These are phyloP conservation scores for Penicillium corylophilum DNA, from an alignment of 2,329 filamentous ascomycete genomes.

Conservation along the genomic window DNA sequence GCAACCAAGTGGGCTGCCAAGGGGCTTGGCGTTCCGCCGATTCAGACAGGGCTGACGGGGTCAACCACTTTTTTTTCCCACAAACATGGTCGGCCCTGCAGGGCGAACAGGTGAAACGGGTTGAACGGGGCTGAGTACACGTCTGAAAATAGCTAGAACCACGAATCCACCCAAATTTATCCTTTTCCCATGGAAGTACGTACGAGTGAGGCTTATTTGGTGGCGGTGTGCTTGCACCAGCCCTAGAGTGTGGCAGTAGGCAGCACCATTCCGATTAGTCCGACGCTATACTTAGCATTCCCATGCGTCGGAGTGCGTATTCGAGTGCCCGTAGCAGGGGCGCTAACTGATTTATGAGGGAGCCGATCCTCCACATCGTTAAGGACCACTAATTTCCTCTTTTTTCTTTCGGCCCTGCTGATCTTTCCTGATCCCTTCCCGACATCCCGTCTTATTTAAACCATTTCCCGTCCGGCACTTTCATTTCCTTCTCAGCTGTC, in stretches of 20 bases:
- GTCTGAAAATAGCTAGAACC: not conserved
- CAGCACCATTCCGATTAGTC: slow-evolving; percentile 21
- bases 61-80: not conserved
- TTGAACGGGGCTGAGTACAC: not conserved
- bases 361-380: slow-evolving; percentile 19
- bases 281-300: slow-evolving; percentile 15
- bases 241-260: slow-evolving; percentile 7
- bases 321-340: not conserved
- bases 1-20: slow-evolving; percentile 14
- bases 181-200: not conserved
- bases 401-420: slow-evolving; percentile 8
- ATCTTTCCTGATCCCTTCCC: slow-evolving; percentile 2
- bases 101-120: not conserved
- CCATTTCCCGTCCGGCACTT: not conserved
- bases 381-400: slow-evolving; percentile 2
- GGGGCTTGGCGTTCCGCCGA: slow-evolving; percentile 16
- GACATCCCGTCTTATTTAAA: slow-evolving; percentile 8
- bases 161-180: not conserved
- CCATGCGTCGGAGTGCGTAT: not conserved
- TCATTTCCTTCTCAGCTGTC: not conserved
- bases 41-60: slow-evolving; percentile 15
- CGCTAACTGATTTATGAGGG: slow-evolving; percentile 8
- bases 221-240: slow-evolving; percentile 12
- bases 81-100: not conserved
- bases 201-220: slow-evolving; percentile 4